Evolutionary conservation across 140 eudicot genomes (phyloP), one percentile per base, ranked within the genome.

Genomic region (Erigeron philadelphicus): DNA sequence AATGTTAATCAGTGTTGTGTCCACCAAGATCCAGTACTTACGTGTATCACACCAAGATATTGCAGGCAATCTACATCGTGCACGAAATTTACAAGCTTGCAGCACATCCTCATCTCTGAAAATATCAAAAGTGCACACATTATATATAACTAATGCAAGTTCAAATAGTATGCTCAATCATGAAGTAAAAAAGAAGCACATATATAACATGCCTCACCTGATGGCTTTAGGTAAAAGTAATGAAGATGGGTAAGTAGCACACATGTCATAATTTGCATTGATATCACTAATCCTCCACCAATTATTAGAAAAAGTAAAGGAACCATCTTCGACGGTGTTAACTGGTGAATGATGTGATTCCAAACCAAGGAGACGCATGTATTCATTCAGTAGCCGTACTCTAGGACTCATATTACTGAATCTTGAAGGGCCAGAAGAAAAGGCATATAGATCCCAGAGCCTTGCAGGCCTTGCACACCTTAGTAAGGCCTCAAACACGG

Each of bases 81-180:
- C 96, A 78, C 99, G 96, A 58, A 94, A 94, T 17, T 87, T 81
- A 76, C 90, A 87, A 72, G 99, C 97, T 81, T 94, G 99, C 17
- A 71, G 84, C 72, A 94, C 86, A 72, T 94, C 97, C 67, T 75
- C 95, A 75, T 94, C 97, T 76, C 99, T 94, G 73, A 59, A 67
- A 42, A 84, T 59, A 21, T 56, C 80, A 82, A 58, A 70, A 35
- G 46, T 23, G 21, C 17, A 16, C 23, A 10, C 8, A 7, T 17
- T 17, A 38, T n/a, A 55, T 55, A 21, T 16, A 2, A n/a, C 48
- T 64, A 72, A 66, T 40, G 10, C 12, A 61, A 40, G 52, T 31
- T 11, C 16, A 44, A 31, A 57, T 61, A 38, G 57, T 31, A 25
- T 48, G 10, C 52, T 78, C 23, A 40, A 68, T 61, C 35, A 67